These are phyloP conservation scores for Penicillium polonicum DNA, from an alignment of 2,329 filamentous ascomycete species.

Conservation along the genomic window DNA sequence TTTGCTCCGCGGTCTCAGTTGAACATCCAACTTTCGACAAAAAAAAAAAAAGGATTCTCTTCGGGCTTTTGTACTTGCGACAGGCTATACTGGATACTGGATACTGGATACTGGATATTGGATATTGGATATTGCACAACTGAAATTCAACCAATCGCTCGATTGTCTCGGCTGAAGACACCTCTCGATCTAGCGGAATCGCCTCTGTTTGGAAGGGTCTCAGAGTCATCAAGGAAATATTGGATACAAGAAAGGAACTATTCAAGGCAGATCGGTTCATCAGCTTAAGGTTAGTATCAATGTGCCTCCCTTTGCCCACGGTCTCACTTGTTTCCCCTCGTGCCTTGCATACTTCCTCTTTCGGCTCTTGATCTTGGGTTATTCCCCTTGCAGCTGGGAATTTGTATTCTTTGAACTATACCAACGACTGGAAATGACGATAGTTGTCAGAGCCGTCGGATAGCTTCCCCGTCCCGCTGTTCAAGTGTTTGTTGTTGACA, in stretches of 20 bases:
- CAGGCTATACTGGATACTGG: neutral
- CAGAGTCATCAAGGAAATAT: constrained; percentile 7
- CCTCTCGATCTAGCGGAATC: neutral
- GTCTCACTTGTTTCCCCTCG: constrained; percentile 26
- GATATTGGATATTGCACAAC: neutral
- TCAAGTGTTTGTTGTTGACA: constrained; percentile 38
- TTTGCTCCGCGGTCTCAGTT: constrained; percentile 14
- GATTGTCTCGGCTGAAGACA: constrained; percentile 24
- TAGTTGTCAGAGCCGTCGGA: constrained; percentile 26
- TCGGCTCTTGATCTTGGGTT: constrained; percentile 16
- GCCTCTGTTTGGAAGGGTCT: constrained; percentile 23
- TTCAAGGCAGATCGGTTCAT: constrained; percentile 11
- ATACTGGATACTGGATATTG: neutral
- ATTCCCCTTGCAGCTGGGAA: constrained; percentile 34
- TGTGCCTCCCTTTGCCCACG: constrained; percentile 28
- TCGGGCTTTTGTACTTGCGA: constrained; percentile 1
- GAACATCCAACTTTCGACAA: neutral
- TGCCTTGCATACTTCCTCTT: constrained; percentile 40
- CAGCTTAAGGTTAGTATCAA: constrained; percentile 34
- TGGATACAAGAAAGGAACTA: neutral
- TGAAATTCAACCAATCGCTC: constrained; percentile 4
- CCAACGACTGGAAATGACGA: constrained; percentile 26
- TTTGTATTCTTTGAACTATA: constrained; percentile 28
- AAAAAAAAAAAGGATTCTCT: neutral
- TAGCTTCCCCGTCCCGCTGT: constrained; percentile 25